phyloP scores from a whole-genome alignment of 2,329 filamentous ascomycete species.

The Botrytis deweyae region DNA sequence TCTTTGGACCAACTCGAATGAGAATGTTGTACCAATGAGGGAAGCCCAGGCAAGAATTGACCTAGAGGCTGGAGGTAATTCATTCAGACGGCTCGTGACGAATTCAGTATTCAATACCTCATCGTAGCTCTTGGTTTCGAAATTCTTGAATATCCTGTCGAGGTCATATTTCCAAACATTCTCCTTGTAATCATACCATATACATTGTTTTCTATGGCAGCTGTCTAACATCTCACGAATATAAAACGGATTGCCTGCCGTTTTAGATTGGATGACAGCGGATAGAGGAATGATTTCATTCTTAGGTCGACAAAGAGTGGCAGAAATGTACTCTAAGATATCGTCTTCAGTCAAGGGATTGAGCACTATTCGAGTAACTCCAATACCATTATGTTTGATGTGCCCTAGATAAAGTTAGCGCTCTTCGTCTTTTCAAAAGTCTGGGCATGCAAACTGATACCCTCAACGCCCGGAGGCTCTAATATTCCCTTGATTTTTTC shows the following conservation, averaged over 20 bases:
- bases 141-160: constrained; percentile 82
- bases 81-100: constrained; percentile 72
- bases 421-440: constrained; percentile 11
- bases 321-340: constrained; percentile 77
- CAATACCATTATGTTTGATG: constrained; percentile 48
- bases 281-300: constrained; percentile 76
- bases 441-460: constrained; percentile 42
- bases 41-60: constrained; percentile 85
- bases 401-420: constrained; percentile 36
- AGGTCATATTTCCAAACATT: constrained; percentile 83
- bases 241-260: constrained; percentile 81
- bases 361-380: constrained; percentile 69
- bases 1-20: constrained; percentile 75
- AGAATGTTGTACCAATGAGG: constrained; percentile 78
- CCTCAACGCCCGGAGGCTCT: constrained; percentile 54
- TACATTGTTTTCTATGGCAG: constrained; percentile 81
- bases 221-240: constrained; percentile 87
- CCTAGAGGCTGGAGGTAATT: constrained; percentile 71
- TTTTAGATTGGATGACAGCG: constrained; percentile 73
- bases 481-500: constrained; percentile 56
- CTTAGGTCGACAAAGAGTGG: constrained; percentile 71
- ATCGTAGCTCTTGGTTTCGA: constrained; percentile 74
- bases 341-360: constrained; percentile 74
- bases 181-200: constrained; percentile 86
- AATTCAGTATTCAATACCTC: constrained; percentile 81